phyloP scores from a whole-genome alignment of 148 eudicot genomes.

The Amaranthus cruentus region DNA sequence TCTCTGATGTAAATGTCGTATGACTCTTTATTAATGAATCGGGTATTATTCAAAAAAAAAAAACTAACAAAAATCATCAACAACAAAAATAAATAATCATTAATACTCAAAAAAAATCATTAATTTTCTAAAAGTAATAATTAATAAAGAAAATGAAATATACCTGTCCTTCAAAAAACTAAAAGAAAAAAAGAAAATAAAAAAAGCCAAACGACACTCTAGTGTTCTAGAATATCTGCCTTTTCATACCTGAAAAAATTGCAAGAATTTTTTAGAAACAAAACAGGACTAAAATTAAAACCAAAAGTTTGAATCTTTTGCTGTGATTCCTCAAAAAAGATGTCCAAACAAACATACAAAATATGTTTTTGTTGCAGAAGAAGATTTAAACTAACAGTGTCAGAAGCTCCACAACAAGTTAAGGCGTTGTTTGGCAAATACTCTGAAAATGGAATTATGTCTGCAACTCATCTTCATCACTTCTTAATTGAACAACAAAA shows the following conservation, averaged over 20 bases:
- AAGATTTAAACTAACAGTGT: slow-evolving; percentile 53
- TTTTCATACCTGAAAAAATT: not conserved
- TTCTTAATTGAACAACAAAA: slow-evolving; percentile 68
- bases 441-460: slow-evolving; percentile 77
- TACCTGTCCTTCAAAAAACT: not conserved
- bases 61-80: not conserved
- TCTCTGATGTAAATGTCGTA: no score
- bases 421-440: slow-evolving; percentile 46
- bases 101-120: not conserved
- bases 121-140: no score
- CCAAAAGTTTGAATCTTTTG: not conserved
- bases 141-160: not conserved
- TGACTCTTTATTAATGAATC: no score
- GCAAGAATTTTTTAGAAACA: not conserved
- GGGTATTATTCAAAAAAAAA: no score
- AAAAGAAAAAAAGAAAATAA: not conserved
- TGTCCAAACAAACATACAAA: slow-evolving; percentile 63
- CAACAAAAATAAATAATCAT: not conserved
- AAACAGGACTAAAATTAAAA: not conserved
- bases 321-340: not conserved
- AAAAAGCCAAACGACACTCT: slow-evolving; percentile 4
- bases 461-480: slow-evolving; percentile 46
- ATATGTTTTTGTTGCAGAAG: slow-evolving; percentile 85
- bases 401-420: slow-evolving; percentile 67
- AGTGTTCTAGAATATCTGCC: not conserved